Evolutionary conservation across 768 basidiomycete genomes (phyloP).

Genomic region (Nevesoporus exiguus): DNA sequence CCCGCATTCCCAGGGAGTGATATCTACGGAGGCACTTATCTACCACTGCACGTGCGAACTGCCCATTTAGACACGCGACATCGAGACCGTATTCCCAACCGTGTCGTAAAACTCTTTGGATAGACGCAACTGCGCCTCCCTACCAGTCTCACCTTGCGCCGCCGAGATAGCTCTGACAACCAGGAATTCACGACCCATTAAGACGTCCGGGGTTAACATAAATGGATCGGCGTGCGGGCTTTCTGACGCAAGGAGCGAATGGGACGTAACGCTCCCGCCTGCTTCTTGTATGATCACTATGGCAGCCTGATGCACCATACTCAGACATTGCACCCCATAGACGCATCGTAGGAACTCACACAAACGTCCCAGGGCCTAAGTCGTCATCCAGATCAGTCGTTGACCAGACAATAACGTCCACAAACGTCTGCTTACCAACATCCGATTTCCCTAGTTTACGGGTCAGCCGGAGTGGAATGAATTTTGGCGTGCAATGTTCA

Average conservation of each 20-base stretch:
- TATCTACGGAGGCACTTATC: no score
- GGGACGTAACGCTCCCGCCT: constrained; percentile 71
- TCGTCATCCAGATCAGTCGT: background rate
- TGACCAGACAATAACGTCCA: background rate
- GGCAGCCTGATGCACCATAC: constrained; percentile 51
- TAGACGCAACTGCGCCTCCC: constrained; percentile 71
- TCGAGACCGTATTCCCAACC: constrained; percentile 61
- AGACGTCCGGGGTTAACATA: constrained; percentile 61
- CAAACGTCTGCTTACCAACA: constrained; percentile 43
- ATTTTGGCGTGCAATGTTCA: constrained; percentile 29
- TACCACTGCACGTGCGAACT: background rate
- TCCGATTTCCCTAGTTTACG: constrained; percentile 67
- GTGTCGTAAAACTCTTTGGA: constrained; percentile 81
- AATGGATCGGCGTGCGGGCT: constrained; percentile 38
- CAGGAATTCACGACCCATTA: constrained; percentile 77
- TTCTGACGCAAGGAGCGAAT: constrained; percentile 42
- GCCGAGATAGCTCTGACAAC: constrained; percentile 66
- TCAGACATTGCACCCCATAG: background rate
- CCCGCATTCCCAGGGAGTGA: no score
- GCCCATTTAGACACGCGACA: constrained; percentile 25
- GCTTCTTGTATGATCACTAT: constrained; percentile 88
- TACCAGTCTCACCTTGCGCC: constrained; percentile 54
- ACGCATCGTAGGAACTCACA: constrained; percentile 33
- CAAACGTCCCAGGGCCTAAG: constrained; percentile 82
- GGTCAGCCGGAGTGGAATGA: background rate